Percentiles rank a stretch among this genome's conserved stretches.
Evolutionary conservation across 2,329 filamentous ascomycete genomes (phyloP).

Genomic region (Epichloe baconii): DNA sequence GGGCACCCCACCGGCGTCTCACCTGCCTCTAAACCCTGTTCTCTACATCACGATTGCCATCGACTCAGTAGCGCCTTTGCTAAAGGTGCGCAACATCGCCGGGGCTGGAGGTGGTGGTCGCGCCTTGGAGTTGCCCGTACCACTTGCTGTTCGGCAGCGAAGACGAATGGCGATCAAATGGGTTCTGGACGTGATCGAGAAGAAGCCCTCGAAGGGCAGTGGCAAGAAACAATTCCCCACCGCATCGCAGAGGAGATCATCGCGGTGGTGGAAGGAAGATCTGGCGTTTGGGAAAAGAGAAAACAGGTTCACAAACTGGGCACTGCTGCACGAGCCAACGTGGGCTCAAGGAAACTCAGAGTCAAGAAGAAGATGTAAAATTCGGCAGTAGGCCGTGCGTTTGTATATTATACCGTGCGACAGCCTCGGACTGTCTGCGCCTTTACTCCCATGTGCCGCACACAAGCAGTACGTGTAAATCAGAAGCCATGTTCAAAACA

Average conservation of each 20-base stretch:
- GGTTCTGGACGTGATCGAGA: constrained; percentile 76
- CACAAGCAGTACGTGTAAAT: neutral
- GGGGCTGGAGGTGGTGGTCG: constrained; percentile 78
- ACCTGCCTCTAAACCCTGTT: constrained; percentile 80
- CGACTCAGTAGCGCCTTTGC: constrained; percentile 81
- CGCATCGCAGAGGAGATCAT: constrained; percentile 78
- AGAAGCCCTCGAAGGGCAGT: constrained; percentile 59
- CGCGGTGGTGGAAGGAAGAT: constrained; percentile 75
- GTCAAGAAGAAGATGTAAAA: constrained; percentile 22
- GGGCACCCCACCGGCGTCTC: constrained; percentile 59
- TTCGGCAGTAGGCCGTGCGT: neutral
- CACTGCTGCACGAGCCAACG: constrained; percentile 65
- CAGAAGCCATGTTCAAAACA: neutral
- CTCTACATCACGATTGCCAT: constrained; percentile 82
- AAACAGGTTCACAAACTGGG: constrained; percentile 66
- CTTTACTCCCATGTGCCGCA: neutral
- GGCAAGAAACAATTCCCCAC: constrained; percentile 58
- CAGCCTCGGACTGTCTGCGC: neutral
- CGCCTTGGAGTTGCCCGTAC: constrained; percentile 69
- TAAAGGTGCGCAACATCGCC: constrained; percentile 63
- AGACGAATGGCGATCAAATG: constrained; percentile 70
- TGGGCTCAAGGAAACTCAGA: constrained; percentile 28
- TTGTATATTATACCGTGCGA: neutral
- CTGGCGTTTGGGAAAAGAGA: constrained; percentile 73
- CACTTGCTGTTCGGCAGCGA: constrained; percentile 61